A percentile compares a stretch with the other conserved stretches of the same genome.
These are phyloP conservation scores for Gamsiella multidivaricata DNA, from an alignment of 192 early-diverging fungal species.

Conservation along the genomic window DNA sequence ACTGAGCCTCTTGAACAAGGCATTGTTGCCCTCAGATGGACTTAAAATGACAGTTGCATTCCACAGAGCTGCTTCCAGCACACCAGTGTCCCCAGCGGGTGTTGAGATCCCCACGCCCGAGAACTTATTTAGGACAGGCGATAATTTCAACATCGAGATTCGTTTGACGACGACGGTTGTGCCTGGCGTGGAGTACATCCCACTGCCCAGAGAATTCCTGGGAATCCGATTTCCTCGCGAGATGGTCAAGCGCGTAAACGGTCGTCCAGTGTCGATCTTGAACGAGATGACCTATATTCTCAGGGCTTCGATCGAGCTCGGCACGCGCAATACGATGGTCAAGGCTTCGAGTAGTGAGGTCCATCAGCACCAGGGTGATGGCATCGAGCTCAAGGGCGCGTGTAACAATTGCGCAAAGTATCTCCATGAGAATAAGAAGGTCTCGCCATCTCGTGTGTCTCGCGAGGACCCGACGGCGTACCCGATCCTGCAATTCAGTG, in stretches of 20 bases:
- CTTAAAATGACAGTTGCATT: conserved; percentile 22
- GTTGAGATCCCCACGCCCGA: neutral
- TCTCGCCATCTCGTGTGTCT: neutral
- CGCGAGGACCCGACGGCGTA: conserved; percentile 4
- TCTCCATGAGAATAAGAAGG: conserved; percentile 7
- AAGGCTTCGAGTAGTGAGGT: neutral
- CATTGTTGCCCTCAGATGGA: conserved; percentile 12
- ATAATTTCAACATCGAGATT: conserved; percentile 24
- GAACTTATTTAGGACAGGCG: conserved; percentile 38
- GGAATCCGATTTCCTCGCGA: conserved; percentile 40
- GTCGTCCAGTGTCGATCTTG: conserved; percentile 10
- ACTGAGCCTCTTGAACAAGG: neutral
- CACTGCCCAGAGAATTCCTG: conserved; percentile 19
- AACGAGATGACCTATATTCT: conserved; percentile 44
- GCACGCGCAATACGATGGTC: too few relatives aligned
- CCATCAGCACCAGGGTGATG: conserved; percentile 22
- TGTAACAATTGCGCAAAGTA: conserved; percentile 15
- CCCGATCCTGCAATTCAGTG: conserved; percentile 27
- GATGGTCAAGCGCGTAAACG: conserved; percentile 31
- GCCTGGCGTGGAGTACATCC: neutral
- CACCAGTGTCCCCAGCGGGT: neutral
- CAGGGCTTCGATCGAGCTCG: conserved; percentile 21
- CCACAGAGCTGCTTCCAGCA: neutral
- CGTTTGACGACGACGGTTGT: conserved; percentile 7
- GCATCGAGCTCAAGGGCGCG: conserved; percentile 7